Evolutionary conservation across 2,329 filamentous ascomycete genomes (phyloP), one percentile per base, ranked within the genome.

Genomic region (Rachicladosporium sp.): DNA sequence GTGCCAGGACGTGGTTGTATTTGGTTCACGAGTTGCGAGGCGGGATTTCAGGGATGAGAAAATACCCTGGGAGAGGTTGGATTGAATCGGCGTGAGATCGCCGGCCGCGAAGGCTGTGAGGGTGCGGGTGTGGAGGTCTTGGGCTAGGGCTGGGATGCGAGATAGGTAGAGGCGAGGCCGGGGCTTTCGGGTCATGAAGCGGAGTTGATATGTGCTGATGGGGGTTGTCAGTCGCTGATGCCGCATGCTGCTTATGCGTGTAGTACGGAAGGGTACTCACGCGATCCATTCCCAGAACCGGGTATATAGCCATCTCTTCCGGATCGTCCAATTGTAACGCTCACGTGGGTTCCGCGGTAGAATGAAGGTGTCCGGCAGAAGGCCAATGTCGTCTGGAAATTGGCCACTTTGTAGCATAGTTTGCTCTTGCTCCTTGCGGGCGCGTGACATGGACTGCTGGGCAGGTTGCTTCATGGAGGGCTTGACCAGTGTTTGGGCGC

Each of bases 61-160:
- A 27, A 58, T 30, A 6, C 51, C 53, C 10, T 50, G 39, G 38
- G 37, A 48, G 11, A 55, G 19, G 10, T 40, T 46, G 1, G 31
- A 31, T 37, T 52, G 40, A 12, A 57, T 36, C n/a, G 41, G 29
- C 6, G 41, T 34, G 27, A 52, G 42, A 21, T 55, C 58, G 49
- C 64, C 69, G 50, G 46, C 48, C 15, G 68, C 67, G 45, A 71
- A 68, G 13, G 63, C 57, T 15, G 49, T 58, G 50, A 70, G 71
- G 62, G 72, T 66, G 19, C 53, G 44, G 34, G 56, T 43, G 42
- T 72, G 67, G n/a, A 71, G 53, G 6, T 57, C 46, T 31, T 53
- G 52, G 8, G 61, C 65, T 31, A 63, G 54, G 7, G 47, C 38
- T 11, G 62, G 59, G 31, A 65, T 54, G 32, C 60, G 50, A 13